Evolutionary conservation across 169 alveolate genomes (phyloP).

Genomic region (Miamiensis avidus): DNA sequence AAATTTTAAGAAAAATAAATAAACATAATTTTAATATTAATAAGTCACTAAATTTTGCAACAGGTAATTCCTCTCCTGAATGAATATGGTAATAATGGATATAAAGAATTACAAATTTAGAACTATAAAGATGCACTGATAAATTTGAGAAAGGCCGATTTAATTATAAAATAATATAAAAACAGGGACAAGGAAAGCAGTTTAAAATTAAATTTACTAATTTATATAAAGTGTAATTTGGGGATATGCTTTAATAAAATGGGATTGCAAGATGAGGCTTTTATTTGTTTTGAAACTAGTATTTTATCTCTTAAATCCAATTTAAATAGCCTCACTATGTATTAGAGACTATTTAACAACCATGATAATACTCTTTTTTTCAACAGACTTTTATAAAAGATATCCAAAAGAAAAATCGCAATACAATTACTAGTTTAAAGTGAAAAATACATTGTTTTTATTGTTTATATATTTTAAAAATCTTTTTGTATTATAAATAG

Average conservation of each 20-base stretch:
- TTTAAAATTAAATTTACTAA: not conserved
- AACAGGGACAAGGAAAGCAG: not conserved
- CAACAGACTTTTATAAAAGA: not conserved
- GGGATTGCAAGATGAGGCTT: slow-evolving; percentile 16
- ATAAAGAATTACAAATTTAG: not conserved
- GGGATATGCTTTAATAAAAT: slow-evolving; percentile 21
- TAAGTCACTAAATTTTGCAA: no score
- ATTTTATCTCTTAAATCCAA: slow-evolving; percentile 1
- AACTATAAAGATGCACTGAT: slow-evolving; percentile 4
- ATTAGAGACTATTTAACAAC: no score
- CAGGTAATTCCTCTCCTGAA: not conserved
- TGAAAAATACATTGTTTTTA: no score
- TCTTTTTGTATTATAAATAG: not conserved
- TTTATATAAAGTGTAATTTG: slow-evolving; percentile 6
- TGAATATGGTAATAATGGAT: not conserved
- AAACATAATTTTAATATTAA: not conserved
- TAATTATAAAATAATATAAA: slow-evolving; percentile 1
- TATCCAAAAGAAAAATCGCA: not conserved
- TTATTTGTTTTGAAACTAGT: slow-evolving; percentile 20
- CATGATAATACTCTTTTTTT: not conserved
- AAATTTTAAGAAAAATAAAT: no score
- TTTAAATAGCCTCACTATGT: not conserved
- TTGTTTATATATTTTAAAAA: no score
- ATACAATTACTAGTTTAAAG: not conserved
- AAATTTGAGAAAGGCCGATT: slow-evolving; percentile 15